Base-by-base conservation (phyloP, 805 yeast genomes). In the Candida dajiaensis region DNA sequence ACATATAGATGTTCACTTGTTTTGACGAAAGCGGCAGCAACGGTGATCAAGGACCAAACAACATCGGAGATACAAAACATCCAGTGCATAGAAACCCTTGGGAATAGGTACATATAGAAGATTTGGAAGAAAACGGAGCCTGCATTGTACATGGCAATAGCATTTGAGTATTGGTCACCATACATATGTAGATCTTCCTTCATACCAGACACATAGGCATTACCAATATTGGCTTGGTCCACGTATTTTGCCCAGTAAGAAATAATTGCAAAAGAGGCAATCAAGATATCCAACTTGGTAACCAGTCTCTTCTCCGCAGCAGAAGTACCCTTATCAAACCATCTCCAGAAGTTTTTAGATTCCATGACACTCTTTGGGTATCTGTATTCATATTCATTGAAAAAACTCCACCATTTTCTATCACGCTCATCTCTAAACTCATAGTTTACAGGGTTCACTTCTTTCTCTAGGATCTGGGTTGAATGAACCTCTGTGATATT, bases 111-210 rank as follows among this genome's bases (percentile, higher is more conserved):
- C 62, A 80, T 66, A 67, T 79, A 79, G 1, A 88, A 87, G 28
- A 82, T 58, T 61, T 81, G 84, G 61, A 81, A 78, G 12, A 83
- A 62, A 38, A 77, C 73, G 47, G 75, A 70, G 41, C 87, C 89
- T 36, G 79, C 74, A 33, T 71, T 72, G 63, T 74, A 85, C 58
- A 80, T 61, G 12, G 76, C 78, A 51, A 78, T 82, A 6, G 81
- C 73, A 52, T 80, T 67, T 42, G 79, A 77, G 48, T 81, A 70
- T 53, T 83, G 87, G 56, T 81, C 78, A 12, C 85, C 86, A 1
- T 18, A 49, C 71, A 73, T 68, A 10, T 53, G 45, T 38, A 65
- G 66, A 49, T 69, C 64, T 53, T 73, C 76, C 48, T 66, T 62
- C 77, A 73, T 60, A n/a, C 77, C 78, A 47, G 70, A 71, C 40